Evolutionary conservation across 1,139 yeast genomes (phyloP), one percentile per base, ranked within the genome.

Genomic region (Candida anutae): DNA sequence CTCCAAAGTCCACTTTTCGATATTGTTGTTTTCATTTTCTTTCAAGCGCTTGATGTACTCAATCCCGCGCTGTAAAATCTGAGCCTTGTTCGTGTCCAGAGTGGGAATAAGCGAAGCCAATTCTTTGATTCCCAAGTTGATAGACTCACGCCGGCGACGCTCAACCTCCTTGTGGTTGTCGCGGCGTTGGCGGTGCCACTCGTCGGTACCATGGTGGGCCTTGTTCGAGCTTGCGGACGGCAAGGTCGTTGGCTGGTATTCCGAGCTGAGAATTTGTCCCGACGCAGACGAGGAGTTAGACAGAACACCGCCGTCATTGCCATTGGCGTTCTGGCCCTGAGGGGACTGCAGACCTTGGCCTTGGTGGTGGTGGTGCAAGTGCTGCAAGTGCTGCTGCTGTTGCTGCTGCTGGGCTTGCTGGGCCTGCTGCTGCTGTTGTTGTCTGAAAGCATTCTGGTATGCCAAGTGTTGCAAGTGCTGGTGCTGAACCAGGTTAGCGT

Each of bases 121-220:
- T 45, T 79, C 87, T 45, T 78, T 79, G 50, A 90, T 88, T 9
- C 97, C 97, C 28, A 71, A 68, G 56, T 88, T 90, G 50, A 90
- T 90, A 28, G 81, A 77, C 50, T 90, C 96, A 46, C 99, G 76
- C 50, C 99, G 78, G 46, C 97, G 77, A 48, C 96, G 74, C 60
- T 90, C 99, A 17, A 90, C 98, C 58, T 93, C 98, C 57, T 90
- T 90, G 62, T 90, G 99, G 54, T 85, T 88, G 44, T 83, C 84
- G 45, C 83, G 78, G 43, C 96, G 74, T 50, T 75, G 73, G 41
- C 73, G 73, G 50, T 81, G 88, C 94, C 95, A 87, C 53, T 84
- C 95, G 17, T 81, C 93, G 13, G 84, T 61, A 8, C 85, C 85
- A 31, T 76, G 82, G 45, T 46, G 63, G 43, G 66, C 77, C 52